A percentile compares a stretch with the other conserved stretches of the same genome.
Evolutionary conservation across 2,329 filamentous ascomycete species (phyloP).

Genomic region (Exophiala alcalophila): DNA sequence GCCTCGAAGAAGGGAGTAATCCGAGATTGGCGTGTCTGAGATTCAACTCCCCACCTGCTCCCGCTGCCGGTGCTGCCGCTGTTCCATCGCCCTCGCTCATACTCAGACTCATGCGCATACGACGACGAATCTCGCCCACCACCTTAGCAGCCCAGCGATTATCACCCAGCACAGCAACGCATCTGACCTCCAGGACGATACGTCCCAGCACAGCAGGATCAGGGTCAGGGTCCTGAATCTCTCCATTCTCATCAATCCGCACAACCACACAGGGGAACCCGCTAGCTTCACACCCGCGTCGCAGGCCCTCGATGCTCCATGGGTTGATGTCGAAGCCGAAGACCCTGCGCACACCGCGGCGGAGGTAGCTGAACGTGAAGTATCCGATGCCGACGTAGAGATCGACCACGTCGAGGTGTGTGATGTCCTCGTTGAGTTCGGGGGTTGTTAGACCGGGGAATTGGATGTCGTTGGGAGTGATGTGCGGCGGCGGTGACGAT

Average conservation of each 20-base stretch:
- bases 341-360: constrained; percentile 64
- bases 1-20: constrained; percentile 52
- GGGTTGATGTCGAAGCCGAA: constrained; percentile 89
- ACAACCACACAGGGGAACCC: constrained; percentile 62
- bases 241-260: constrained; percentile 38
- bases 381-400: constrained; percentile 93
- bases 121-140: constrained; percentile 33
- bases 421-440: constrained; percentile 30
- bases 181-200: constrained; percentile 46
- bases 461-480: not conserved
- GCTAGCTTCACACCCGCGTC: constrained; percentile 69
- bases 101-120: no score
- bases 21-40: constrained; percentile 60
- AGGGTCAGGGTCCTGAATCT: constrained; percentile 24
- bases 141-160: constrained; percentile 55
- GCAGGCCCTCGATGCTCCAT: constrained; percentile 79
- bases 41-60: no score
- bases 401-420: constrained; percentile 58
- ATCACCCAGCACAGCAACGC: constrained; percentile 67
- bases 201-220: no score
- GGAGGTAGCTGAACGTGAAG: constrained; percentile 81
- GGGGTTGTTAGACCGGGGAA: constrained; percentile 25
- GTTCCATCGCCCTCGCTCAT: no score
- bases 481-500: constrained; percentile 1
- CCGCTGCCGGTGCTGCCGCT: no score